Percentiles rank a stretch among this genome's conserved stretches.
Evolutionary conservation across 805 yeast genomes (phyloP).

Genomic region (Metschnikowia aberdeeniae): DNA sequence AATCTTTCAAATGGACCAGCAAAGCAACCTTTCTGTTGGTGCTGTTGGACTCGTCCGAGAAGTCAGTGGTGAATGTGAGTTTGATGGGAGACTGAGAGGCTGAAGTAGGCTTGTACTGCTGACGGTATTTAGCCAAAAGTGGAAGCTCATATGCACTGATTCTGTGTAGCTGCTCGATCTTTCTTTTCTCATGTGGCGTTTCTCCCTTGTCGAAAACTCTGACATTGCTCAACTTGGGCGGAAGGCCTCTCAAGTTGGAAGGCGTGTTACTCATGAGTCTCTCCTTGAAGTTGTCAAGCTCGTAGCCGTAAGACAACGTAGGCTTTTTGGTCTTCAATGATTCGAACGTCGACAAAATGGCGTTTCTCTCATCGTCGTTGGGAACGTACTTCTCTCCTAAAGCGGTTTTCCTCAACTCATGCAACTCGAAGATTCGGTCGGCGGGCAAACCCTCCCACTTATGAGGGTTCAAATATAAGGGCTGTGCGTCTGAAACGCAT

Average conservation of each 20-base stretch:
- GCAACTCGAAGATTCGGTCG: conserved; percentile 56
- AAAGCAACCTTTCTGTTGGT: conserved; percentile 63
- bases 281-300: conserved; percentile 41
- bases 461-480: conserved; percentile 57
- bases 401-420: conserved; percentile 52
- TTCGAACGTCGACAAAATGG: conserved; percentile 44
- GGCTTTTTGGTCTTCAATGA: conserved; percentile 30
- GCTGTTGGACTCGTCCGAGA: conserved; percentile 71
- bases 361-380: conserved; percentile 65
- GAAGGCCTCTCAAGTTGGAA: conserved; percentile 31
- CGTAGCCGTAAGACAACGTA: conserved; percentile 36
- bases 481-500: conserved; percentile 11
- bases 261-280: conserved; percentile 40
- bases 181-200: conserved; percentile 54
- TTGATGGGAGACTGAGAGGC: conserved; percentile 48
- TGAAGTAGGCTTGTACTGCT: conserved; percentile 54
- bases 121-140: conserved; percentile 67
- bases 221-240: conserved; percentile 35
- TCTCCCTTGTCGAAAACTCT: conserved; percentile 33
- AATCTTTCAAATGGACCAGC: conserved; percentile 48
- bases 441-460: conserved; percentile 70
- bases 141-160: conserved; percentile 93
- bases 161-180: conserved; percentile 70
- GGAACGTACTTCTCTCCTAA: conserved; percentile 50
- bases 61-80: conserved; percentile 64